These are phyloP conservation scores for Berberis thunbergii DNA, from an alignment of 164 flowering plant genomes.

Conservation along the genomic window DNA sequence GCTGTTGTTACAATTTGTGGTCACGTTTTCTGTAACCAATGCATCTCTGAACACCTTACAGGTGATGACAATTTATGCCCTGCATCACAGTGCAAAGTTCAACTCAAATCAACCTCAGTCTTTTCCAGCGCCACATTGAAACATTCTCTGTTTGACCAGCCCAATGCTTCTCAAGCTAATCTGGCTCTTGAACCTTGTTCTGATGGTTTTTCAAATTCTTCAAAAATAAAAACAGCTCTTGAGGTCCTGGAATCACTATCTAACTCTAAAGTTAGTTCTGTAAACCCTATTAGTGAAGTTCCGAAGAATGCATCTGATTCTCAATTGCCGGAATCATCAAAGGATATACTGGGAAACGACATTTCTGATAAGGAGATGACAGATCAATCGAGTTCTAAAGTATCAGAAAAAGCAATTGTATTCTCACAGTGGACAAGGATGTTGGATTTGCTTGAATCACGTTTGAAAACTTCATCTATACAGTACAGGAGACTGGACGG, in stretches of 20 bases:
- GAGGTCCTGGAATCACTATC: slow-evolving; percentile 53
- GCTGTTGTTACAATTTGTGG: slow-evolving; percentile 79
- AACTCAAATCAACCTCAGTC: slow-evolving; percentile 52
- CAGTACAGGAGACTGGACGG: slow-evolving; percentile 92
- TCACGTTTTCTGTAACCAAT: slow-evolving; percentile 88
- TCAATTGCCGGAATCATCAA: background rate
- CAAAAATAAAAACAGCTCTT: slow-evolving; percentile 80
- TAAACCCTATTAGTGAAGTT: slow-evolving; percentile 9
- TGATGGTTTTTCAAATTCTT: slow-evolving; percentile 32
- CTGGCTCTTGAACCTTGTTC: slow-evolving; percentile 23
- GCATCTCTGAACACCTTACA: slow-evolving; percentile 65
- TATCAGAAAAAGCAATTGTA: slow-evolving; percentile 75
- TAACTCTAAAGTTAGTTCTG: slow-evolving; percentile 11
- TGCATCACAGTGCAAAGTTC: slow-evolving; percentile 47
- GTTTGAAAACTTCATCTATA: slow-evolving; percentile 58
- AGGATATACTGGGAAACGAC: slow-evolving; percentile 6
- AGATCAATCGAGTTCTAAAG: slow-evolving; percentile 14
- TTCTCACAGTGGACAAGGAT: slow-evolving; percentile 97
- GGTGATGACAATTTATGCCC: slow-evolving; percentile 82
- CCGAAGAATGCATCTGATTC: slow-evolving; percentile 16
- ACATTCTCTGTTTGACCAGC: slow-evolving; percentile 31
- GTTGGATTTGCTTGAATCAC: slow-evolving; percentile 79
- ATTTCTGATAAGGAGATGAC: background rate
- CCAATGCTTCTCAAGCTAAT: slow-evolving; percentile 16
- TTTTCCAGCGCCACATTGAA: slow-evolving; percentile 55